Evolutionary conservation across 2,329 filamentous ascomycete genomes (phyloP).

Genomic region (Fusarium robinianum): DNA sequence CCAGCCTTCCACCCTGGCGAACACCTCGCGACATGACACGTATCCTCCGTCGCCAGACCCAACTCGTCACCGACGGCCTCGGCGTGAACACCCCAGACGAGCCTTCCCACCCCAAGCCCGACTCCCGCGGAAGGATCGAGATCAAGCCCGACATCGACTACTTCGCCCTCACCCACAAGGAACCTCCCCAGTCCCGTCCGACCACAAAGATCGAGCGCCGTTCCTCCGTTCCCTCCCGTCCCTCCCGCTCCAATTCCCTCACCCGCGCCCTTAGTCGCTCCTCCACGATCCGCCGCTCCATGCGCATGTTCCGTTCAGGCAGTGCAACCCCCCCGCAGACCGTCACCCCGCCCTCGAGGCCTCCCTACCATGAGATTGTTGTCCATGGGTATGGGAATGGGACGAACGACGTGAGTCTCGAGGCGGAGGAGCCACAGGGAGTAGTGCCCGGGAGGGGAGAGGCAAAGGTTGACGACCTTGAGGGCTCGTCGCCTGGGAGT

Average conservation of each 20-base stretch:
- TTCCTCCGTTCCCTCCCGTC: constrained; percentile 24
- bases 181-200: constrained; percentile 11
- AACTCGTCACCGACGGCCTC: constrained; percentile 27
- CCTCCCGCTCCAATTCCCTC: constrained; percentile 40
- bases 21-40: constrained; percentile 37
- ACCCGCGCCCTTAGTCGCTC: constrained; percentile 39
- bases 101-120: constrained; percentile 2
- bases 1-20: constrained; percentile 53
- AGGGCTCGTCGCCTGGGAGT: constrained; percentile 30
- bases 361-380: constrained; percentile 55
- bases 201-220: constrained; percentile 23
- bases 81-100: constrained; percentile 17
- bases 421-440: constrained; percentile 8
- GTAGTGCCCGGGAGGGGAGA: no score
- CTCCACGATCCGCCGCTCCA: constrained; percentile 42
- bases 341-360: constrained; percentile 20
- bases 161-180: constrained; percentile 49
- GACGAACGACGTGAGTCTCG: constrained; percentile 46
- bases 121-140: constrained; percentile 39
- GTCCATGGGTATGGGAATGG: constrained; percentile 60
- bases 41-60: constrained; percentile 38
- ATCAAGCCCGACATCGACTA: constrained; percentile 63
- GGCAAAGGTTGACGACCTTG: constrained; percentile 28
- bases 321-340: constrained; percentile 24
- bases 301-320: constrained; percentile 39